These are phyloP conservation scores for Exophiala sideris DNA, from an alignment of 2,329 filamentous ascomycete genomes.

Conservation along the genomic window DNA sequence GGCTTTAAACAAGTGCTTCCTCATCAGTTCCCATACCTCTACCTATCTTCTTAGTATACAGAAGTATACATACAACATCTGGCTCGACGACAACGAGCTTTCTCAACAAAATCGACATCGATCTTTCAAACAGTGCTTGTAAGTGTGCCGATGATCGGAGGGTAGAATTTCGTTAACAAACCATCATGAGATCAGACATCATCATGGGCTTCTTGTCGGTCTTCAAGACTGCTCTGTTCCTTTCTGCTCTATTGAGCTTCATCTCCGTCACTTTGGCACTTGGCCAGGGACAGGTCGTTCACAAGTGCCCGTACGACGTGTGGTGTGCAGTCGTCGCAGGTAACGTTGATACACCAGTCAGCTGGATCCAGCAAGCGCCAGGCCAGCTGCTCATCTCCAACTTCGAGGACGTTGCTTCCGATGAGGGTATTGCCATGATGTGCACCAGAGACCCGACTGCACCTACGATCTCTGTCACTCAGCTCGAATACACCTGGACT, in stretches of 20 bases:
- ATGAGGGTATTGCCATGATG: constrained; percentile 6
- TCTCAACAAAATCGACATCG: not conserved
- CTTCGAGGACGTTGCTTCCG: not conserved
- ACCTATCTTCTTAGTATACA: not conserved
- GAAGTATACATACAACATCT: not conserved
- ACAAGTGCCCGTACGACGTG: constrained; percentile 8
- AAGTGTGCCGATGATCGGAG: not conserved
- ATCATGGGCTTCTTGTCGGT: not conserved
- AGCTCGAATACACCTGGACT: constrained; percentile 38
- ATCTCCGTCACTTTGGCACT: not conserved
- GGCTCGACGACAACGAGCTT: not conserved
- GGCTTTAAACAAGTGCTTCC: not conserved
- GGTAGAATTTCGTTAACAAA: too few species aligned
- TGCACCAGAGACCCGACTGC: constrained; percentile 13
- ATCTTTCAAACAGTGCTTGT: not conserved
- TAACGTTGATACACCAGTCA: not conserved
- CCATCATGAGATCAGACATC: not conserved
- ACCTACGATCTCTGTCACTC: constrained; percentile 9
- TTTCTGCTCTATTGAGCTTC: not conserved
- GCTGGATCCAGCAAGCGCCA: not conserved
- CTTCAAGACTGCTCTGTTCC: not conserved
- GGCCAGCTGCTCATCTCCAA: not conserved
- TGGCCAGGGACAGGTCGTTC: not conserved
- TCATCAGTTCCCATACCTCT: not conserved
- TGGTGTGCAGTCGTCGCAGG: constrained; percentile 12